Percentiles rank a stretch among this genome's conserved stretches.
Evolutionary conservation across 1,284 basidiomycete species (phyloP).

Genomic region (Pholiota adiposa): DNA sequence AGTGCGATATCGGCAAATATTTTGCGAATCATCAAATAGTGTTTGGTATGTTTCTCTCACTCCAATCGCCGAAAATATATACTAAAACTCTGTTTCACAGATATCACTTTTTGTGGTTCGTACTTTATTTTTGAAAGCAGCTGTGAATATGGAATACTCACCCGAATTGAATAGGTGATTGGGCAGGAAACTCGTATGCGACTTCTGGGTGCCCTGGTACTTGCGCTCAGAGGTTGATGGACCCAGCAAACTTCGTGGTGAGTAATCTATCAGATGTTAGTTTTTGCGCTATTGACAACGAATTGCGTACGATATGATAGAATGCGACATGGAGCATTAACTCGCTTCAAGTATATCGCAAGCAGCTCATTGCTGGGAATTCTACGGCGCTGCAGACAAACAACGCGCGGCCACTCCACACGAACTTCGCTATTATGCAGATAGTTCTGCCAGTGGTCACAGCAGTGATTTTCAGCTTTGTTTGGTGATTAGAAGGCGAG

Average conservation of each 20-base stretch:
- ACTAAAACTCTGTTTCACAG: slow-evolving; percentile 36
- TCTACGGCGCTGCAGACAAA: neutral
- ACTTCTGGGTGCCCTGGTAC: slow-evolving; percentile 80
- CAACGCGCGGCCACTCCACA: neutral
- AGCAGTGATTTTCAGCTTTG: neutral
- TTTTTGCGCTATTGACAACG: neutral
- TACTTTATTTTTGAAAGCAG: neutral
- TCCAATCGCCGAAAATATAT: neutral
- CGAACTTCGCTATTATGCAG: neutral
- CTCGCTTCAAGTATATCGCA: slow-evolving; percentile 42
- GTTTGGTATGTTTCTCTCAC: slow-evolving; percentile 30
- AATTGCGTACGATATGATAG: slow-evolving; percentile 23
- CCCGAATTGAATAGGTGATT: slow-evolving; percentile 57
- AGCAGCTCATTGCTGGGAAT: slow-evolving; percentile 31
- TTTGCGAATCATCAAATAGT: slow-evolving; percentile 41
- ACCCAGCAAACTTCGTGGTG: slow-evolving; percentile 73
- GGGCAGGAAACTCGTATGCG: slow-evolving; percentile 80
- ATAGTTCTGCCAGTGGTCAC: neutral
- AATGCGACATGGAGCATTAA: slow-evolving; percentile 48
- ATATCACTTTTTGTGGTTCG: slow-evolving; percentile 82
- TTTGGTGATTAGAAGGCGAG: slow-evolving; percentile 4
- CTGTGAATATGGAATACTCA: neutral
- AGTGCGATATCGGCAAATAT: slow-evolving; percentile 61
- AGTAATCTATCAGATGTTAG: slow-evolving; percentile 23
- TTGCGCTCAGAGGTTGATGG: slow-evolving; percentile 63